Conservation (phyloP, 139 green algal species). For the Diplosphaera chodatii region DNA sequence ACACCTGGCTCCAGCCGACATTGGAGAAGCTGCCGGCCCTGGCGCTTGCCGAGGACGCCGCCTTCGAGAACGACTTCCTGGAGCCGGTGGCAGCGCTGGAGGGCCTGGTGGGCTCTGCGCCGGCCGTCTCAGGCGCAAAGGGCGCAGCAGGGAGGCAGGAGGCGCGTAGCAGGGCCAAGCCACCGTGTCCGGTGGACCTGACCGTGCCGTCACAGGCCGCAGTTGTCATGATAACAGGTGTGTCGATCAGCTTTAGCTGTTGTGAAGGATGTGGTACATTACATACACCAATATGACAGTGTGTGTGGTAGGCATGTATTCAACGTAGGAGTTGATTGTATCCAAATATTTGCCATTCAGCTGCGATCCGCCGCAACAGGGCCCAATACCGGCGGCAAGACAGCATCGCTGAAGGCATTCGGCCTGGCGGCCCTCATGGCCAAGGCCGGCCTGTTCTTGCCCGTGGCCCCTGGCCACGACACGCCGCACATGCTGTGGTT, state of each 20-base stretch:
- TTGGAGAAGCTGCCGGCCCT: conserved; percentile 7
- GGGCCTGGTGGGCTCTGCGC: neutral
- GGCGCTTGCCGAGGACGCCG: conserved; percentile 1
- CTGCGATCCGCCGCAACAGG: too few relatives aligned
- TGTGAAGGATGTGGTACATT: too few relatives aligned
- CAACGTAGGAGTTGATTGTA: too few relatives aligned
- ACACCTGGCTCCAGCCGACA: conserved; percentile 2
- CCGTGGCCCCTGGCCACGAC: conserved; percentile 13
- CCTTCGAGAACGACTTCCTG: conserved; percentile 2
- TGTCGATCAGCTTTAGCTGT: too few relatives aligned
- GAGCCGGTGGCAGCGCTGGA: neutral
- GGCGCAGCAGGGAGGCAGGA: neutral
- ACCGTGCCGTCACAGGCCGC: neutral
- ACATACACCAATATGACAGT: too few relatives aligned
- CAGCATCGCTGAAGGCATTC: conserved; percentile 70
- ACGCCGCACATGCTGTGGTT: conserved; percentile 36
- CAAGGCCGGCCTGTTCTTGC: conserved; percentile 69
- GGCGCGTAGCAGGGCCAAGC: neutral
- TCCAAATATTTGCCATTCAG: too few relatives aligned
- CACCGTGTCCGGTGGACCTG: neutral
- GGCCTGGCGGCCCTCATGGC: conserved; percentile 68
- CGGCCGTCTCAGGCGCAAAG: neutral
- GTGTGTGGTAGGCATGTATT: too few relatives aligned
- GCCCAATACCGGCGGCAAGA: conserved; percentile 80
- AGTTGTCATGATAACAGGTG: neutral